A percentile compares a stretch with the other conserved stretches of the same genome.
phyloP scores from a whole-genome alignment of 805 yeast genomes.

The Cyberlindnera petersonii region DNA sequence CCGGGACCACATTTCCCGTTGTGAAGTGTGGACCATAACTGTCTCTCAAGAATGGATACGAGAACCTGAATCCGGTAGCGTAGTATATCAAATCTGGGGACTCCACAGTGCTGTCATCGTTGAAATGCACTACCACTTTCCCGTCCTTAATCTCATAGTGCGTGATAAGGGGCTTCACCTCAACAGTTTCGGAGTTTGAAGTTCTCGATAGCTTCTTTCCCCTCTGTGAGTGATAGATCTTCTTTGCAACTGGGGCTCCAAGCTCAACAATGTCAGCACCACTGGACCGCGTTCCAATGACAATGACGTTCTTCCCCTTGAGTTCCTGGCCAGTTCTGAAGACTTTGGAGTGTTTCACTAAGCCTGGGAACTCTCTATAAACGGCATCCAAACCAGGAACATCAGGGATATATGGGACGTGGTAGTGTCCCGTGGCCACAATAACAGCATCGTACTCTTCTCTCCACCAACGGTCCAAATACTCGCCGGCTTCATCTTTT shows the following conservation, averaged over 20 bases:
- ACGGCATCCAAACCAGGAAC: slow-evolving; percentile 41
- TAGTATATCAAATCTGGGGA: slow-evolving; percentile 55
- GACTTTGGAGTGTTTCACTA: slow-evolving; percentile 31
- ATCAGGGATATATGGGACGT: slow-evolving; percentile 50
- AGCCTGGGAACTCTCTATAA: slow-evolving; percentile 12
- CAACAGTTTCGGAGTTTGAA: slow-evolving; percentile 28
- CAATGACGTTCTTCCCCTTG: slow-evolving; percentile 37
- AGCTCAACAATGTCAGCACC: slow-evolving; percentile 52
- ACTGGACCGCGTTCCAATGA: slow-evolving; percentile 66
- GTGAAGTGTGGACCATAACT: slow-evolving; percentile 25
- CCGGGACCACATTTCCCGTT: slow-evolving; percentile 28
- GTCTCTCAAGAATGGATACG: slow-evolving; percentile 48
- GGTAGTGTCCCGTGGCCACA: slow-evolving; percentile 54
- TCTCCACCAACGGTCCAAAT: slow-evolving; percentile 36
- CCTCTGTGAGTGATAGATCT: slow-evolving; percentile 33
- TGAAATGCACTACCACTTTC: slow-evolving; percentile 34
- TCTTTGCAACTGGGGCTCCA: slow-evolving; percentile 11
- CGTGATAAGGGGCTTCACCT: slow-evolving; percentile 35
- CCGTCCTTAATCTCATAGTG: slow-evolving; percentile 31
- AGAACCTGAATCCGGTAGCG: slow-evolving; percentile 67
- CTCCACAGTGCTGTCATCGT: slow-evolving; percentile 39
- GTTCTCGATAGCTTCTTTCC: slow-evolving; percentile 34
- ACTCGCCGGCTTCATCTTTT: slow-evolving; percentile 19
- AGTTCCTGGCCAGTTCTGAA: slow-evolving; percentile 24
- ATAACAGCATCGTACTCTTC: slow-evolving; percentile 39